Evolutionary conservation across 345 rosid genomes (phyloP), one percentile per base, ranked within the genome.

Genomic region (Noccaea caerulescens): DNA sequence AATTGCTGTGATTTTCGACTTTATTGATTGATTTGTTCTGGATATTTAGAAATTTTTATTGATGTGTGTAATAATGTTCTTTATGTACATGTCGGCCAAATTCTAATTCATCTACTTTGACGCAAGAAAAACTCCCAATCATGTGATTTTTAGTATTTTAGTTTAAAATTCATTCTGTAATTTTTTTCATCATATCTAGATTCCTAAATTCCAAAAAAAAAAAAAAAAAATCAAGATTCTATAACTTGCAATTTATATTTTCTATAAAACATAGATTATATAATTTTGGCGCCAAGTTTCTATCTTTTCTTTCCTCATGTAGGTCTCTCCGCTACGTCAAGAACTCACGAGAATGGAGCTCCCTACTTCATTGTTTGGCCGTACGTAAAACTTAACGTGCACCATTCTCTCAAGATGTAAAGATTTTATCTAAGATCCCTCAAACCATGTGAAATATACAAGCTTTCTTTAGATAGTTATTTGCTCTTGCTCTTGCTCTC

Each of bases 381-480:
- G 6, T 32, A 67, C 53, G 62, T 54, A 54, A 45, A 42, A 42
- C n/a, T 46, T 42, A 67, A 67, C 72, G 53, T 67, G 14, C 53
- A 54, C 43, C 14, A 46, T n/a, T 69, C 23, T 46, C 30, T 58
- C 27, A 46, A 47, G 16, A 47, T 34, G 14, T 3, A 34, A 33
- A 63, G 5, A 63, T 50, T 36, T 9, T 18, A 36, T 10, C 43
- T 10, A 42, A 16, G n/a, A 44, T 47, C 2, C n/a, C 63, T 33
- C 8, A 33, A 68, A 56, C 36, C 54, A 34, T 44, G 32, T 44
- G 32, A 41, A 32, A 18, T 8, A 56, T 33, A 20, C 10, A 11
- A 53, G 27, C 39, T 2, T 16, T 16, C 39, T 2, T 16, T 16
- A 0, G 3, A 61, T 43, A 5, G 2, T 63, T 43, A 33, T 63